These are phyloP conservation scores for Monilinia aucupariae DNA, from an alignment of 2,329 filamentous ascomycete species.

Conservation along the genomic window DNA sequence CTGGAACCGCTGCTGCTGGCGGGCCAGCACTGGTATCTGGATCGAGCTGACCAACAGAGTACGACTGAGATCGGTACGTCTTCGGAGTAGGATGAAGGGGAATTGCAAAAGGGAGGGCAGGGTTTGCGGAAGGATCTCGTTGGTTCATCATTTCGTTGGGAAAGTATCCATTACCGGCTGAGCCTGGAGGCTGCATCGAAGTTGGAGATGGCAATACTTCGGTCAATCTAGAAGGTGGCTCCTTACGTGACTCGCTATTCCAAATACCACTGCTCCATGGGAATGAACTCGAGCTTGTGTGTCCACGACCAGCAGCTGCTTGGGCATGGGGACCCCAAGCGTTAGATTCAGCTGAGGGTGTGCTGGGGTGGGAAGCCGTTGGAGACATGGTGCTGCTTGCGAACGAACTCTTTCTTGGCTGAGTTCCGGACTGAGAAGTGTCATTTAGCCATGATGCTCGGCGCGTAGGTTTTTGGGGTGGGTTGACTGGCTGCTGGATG, in stretches of 20 bases:
- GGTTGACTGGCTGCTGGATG: constrained; percentile 43
- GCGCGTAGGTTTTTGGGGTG: constrained; percentile 57
- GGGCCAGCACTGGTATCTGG: constrained; percentile 46
- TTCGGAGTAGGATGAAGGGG: constrained; percentile 87
- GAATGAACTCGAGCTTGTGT: constrained; percentile 46
- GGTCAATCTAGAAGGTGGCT: constrained; percentile 65
- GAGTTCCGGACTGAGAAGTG: constrained; percentile 56
- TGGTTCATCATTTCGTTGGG: constrained; percentile 45
- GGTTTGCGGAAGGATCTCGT: constrained; percentile 49
- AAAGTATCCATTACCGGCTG: constrained; percentile 40
- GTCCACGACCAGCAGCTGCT: constrained; percentile 39
- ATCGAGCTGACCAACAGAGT: constrained; percentile 88
- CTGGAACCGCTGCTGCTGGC: constrained; percentile 24
- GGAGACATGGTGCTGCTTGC: constrained; percentile 72
- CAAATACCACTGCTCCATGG: constrained; percentile 78
- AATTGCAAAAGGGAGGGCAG: constrained; percentile 78
- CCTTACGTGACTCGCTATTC: constrained; percentile 69
- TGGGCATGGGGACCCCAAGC: constrained; percentile 53
- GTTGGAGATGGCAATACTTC: constrained; percentile 74
- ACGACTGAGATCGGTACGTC: constrained; percentile 91
- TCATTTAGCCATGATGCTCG: constrained; percentile 86
- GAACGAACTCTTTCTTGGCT: constrained; percentile 69
- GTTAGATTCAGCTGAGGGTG: constrained; percentile 63
- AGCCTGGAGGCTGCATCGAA: constrained; percentile 46
- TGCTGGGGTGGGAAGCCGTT: constrained; percentile 73